Base-by-base conservation (phyloP, 768 basidiomycete species). In the Suillus placidus region DNA sequence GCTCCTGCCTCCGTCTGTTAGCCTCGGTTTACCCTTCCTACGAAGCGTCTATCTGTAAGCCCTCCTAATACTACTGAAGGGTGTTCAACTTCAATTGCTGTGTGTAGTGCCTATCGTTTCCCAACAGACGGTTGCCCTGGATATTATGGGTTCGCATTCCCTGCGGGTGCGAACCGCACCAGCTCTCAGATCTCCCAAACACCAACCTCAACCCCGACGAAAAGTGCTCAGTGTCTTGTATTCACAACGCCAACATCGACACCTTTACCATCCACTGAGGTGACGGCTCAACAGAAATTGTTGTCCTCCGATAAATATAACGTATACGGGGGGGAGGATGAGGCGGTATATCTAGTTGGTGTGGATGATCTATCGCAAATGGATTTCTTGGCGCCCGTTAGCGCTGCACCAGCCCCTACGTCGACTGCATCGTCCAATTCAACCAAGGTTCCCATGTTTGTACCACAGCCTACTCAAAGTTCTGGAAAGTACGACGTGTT, bases 111-210 rank as follows among this genome's bases (percentile, higher is more conserved):
- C 16, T 78, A 76, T 62, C 75, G 76, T 35, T 77, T 76, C 62
- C 75, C 73, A 7, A 76, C 72, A 4, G 73, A 54, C 4, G 40
- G 60, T 38, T 78, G 75, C 54, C 75, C 75, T 4, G 76, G 69
- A 7, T 75, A 75, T 51, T 76, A 77, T 16, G 75, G 75, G 37
- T 76, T 76, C 35, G 76, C 76, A 6, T 76, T 77, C 43, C 73
- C 69, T 2, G 60, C 69, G 3, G 73, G 73, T 0, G 65, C 76
- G 0, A 76, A 75, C 38, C 68, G 75, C 43, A 76, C 75, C 14
- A 67, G 64, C 3, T 38, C 67, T 6, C 73, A 77, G 43, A 72
- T 76, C n/a, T 68, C 68, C 26, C 76, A 76, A 52, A 74, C 38
- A 18, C 76, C 76, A 4, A 64, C 49, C 47, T 60, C 74, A 14